These are phyloP conservation scores for Alternaria rosae DNA, from an alignment of 2,329 filamentous ascomycete genomes.

Conservation along the genomic window DNA sequence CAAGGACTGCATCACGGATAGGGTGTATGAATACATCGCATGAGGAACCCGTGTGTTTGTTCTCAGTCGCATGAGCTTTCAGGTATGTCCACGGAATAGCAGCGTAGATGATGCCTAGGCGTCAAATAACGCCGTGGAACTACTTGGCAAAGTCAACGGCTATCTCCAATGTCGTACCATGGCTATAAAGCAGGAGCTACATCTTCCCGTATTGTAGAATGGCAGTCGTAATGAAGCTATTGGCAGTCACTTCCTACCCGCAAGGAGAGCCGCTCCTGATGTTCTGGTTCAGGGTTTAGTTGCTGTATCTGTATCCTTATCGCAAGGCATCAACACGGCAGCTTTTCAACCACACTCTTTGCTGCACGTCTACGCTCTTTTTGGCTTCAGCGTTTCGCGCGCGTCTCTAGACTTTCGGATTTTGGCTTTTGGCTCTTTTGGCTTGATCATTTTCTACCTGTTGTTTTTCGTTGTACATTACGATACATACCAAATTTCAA, in stretches of 20 bases:
- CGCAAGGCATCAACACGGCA: constrained; percentile 2
- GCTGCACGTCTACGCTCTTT: neutral
- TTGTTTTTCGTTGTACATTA: neutral
- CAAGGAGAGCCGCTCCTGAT: constrained; percentile 1
- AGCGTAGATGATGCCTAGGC: neutral
- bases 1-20: neutral
- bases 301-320: constrained; percentile 1
- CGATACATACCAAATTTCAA: neutral
- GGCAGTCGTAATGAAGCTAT: neutral
- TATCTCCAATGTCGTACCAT: neutral
- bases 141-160: neutral
- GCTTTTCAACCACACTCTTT: neutral
- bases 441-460: neutral
- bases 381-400: neutral
- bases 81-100: neutral
- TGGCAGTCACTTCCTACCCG: neutral
- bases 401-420: neutral
- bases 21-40: neutral
- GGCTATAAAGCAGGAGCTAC: neutral
- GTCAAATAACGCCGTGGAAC: neutral
- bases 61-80: neutral
- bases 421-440: neutral
- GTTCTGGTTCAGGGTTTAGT: constrained; percentile 2
- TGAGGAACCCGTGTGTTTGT: neutral
- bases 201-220: neutral